These are phyloP conservation scores for Tetracladium setigerum DNA, from an alignment of 495 filamentous ascomycete genomes.

Conservation along the genomic window DNA sequence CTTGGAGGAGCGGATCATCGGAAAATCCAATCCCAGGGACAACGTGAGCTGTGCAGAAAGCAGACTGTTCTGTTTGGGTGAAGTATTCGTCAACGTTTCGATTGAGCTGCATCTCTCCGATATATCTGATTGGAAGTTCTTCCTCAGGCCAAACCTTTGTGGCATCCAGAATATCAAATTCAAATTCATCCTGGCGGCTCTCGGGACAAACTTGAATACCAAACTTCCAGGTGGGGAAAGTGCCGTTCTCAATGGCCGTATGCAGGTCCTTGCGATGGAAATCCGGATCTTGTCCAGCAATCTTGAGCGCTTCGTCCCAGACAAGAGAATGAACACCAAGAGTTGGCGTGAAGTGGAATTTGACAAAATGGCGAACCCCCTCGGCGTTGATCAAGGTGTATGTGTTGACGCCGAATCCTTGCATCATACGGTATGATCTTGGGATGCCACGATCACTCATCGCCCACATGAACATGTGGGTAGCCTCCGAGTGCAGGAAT, in stretches of 20 bases:
- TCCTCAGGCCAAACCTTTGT: constrained; percentile 92
- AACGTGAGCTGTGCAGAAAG: constrained; percentile 81
- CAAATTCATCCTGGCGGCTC: constrained; percentile 66
- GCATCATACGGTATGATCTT: constrained; percentile 81
- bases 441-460: constrained; percentile 78
- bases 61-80: constrained; percentile 74
- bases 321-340: constrained; percentile 78
- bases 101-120: constrained; percentile 79
- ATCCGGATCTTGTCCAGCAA: constrained; percentile 75
- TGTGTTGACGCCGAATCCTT: constrained; percentile 86
- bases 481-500: constrained; percentile 62
- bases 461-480: constrained; percentile 80
- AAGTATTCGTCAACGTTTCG: constrained; percentile 82
- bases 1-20: constrained; percentile 71
- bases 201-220: constrained; percentile 72
- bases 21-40: constrained; percentile 86
- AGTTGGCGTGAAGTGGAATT: constrained; percentile 72
- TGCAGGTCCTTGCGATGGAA: constrained; percentile 81
- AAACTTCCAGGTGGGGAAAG: constrained; percentile 76
- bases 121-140: constrained; percentile 66
- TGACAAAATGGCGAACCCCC: constrained; percentile 70
- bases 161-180: constrained; percentile 87
- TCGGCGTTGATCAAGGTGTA: constrained; percentile 65
- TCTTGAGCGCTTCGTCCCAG: constrained; percentile 83
- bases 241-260: constrained; percentile 70